A percentile compares a stretch with the other conserved stretches of the same genome.
These are phyloP conservation scores for Diplodia scrobiculata DNA, from an alignment of 2,329 filamentous ascomycete species.

Conservation along the genomic window DNA sequence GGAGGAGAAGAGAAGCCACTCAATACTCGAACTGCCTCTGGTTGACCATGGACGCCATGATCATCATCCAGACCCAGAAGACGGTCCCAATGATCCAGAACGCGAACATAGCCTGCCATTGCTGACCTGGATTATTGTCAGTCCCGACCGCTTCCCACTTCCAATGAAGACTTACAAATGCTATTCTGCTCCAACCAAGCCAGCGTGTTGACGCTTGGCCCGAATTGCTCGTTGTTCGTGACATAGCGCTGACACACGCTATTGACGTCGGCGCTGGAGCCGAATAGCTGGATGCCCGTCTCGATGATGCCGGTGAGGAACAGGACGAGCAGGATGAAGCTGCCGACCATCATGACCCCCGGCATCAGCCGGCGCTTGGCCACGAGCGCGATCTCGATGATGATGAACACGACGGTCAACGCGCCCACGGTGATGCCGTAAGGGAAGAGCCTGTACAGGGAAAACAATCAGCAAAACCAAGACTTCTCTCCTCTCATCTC, in stretches of 20 bases:
- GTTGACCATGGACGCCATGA: constrained; percentile 62
- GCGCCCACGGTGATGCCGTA: constrained; percentile 62
- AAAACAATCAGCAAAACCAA: too few relatives aligned
- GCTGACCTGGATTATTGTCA: constrained; percentile 51
- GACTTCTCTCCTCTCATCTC: too few relatives aligned
- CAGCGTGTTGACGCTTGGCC: constrained; percentile 58
- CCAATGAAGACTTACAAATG: constrained; percentile 56
- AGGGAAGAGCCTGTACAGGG: constrained; percentile 53
- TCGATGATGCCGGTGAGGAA: constrained; percentile 65
- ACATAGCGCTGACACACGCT: constrained; percentile 62
- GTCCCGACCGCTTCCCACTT: background rate
- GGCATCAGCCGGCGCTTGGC: constrained; percentile 60
- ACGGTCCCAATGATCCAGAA: constrained; percentile 65
- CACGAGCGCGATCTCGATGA: constrained; percentile 60
- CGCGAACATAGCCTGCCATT: constrained; percentile 65
- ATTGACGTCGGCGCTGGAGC: constrained; percentile 58
- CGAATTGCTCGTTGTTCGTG: constrained; percentile 49
- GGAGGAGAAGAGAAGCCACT: background rate
- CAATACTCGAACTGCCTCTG: constrained; percentile 47
- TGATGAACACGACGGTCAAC: constrained; percentile 61
- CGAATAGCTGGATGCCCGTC: constrained; percentile 64
- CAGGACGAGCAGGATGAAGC: constrained; percentile 63
- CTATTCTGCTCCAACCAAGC: constrained; percentile 65
- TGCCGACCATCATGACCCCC: constrained; percentile 60
- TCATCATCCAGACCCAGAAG: constrained; percentile 68